Percentiles rank a stretch among this genome's conserved stretches.
These are phyloP conservation scores for Corymbia calophylla DNA, from an alignment of 441 rosid species.

Conservation along the genomic window DNA sequence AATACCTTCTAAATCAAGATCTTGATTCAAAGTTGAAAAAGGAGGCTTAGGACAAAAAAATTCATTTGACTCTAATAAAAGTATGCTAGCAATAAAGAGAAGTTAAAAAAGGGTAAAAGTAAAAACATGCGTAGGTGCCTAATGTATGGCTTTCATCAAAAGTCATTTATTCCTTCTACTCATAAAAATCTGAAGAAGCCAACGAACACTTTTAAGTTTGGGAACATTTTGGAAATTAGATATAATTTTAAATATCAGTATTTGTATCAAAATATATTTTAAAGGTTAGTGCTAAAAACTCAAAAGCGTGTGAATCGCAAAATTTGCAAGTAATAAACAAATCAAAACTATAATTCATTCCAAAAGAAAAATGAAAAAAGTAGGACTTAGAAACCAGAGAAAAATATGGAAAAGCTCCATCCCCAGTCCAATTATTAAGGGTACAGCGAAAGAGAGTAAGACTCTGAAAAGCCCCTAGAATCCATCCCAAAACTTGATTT, in stretches of 20 bases:
- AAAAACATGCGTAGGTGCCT: neutral
- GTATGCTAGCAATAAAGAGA: neutral
- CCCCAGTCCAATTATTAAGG: neutral
- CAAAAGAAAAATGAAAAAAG: neutral
- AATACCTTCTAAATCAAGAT: neutral
- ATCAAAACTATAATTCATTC: neutral
- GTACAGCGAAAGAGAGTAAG: neutral
- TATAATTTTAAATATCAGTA: neutral
- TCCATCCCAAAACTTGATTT: neutral
- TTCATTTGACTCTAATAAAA: neutral
- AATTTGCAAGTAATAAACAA: no score
- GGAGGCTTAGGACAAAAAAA: neutral
- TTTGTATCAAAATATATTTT: neutral
- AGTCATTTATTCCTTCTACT: neutral
- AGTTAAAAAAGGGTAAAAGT: neutral
- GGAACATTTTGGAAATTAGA: neutral
- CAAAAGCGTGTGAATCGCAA: neutral
- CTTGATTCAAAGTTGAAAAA: neutral
- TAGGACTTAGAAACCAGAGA: neutral
- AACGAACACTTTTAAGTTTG: neutral
- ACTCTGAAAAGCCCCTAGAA: neutral
- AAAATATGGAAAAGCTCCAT: no score
- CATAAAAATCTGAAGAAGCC: neutral
- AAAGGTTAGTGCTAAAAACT: neutral
- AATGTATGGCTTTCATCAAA: neutral